A percentile compares a stretch with the other conserved stretches of the same genome.
phyloP scores from a whole-genome alignment of 257 asterid species.

The Solanum chilense region DNA sequence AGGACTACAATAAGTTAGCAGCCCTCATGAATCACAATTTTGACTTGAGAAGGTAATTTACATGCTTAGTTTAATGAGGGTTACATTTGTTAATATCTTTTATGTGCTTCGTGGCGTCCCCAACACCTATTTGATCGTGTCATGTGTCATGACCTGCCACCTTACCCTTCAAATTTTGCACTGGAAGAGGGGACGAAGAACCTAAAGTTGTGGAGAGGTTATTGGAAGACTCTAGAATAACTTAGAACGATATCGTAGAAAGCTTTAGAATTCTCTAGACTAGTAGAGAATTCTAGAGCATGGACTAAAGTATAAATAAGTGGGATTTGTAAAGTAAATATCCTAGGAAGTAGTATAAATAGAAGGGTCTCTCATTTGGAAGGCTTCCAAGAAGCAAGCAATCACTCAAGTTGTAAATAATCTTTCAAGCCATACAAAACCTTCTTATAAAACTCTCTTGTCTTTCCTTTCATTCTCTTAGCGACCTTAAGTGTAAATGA shows the following conservation, averaged over 20 bases:
- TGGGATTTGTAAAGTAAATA: background rate
- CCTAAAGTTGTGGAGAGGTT: background rate
- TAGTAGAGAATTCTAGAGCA: background rate
- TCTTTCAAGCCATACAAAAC: background rate
- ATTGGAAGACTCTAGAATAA: background rate
- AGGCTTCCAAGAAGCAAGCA: background rate
- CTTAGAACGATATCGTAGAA: background rate
- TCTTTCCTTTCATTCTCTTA: too few relatives aligned
- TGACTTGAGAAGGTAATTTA: slow-evolving; percentile 63
- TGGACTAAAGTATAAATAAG: background rate
- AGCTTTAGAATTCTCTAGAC: background rate
- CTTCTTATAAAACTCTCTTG: background rate
- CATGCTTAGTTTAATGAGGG: background rate
- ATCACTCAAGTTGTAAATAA: background rate
- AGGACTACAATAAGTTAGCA: slow-evolving; percentile 53
- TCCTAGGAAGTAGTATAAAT: background rate
- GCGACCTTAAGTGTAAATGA: too few relatives aligned
- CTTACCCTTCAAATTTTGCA: background rate
- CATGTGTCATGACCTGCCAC: background rate
- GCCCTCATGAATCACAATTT: slow-evolving; percentile 82
- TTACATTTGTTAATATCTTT: background rate
- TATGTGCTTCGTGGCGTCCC: background rate
- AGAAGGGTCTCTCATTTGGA: background rate
- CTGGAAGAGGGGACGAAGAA: background rate
- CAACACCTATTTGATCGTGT: background rate